Evolutionary conservation across 1,139 yeast species (phyloP).

Genomic region (Hansenula sp.): DNA sequence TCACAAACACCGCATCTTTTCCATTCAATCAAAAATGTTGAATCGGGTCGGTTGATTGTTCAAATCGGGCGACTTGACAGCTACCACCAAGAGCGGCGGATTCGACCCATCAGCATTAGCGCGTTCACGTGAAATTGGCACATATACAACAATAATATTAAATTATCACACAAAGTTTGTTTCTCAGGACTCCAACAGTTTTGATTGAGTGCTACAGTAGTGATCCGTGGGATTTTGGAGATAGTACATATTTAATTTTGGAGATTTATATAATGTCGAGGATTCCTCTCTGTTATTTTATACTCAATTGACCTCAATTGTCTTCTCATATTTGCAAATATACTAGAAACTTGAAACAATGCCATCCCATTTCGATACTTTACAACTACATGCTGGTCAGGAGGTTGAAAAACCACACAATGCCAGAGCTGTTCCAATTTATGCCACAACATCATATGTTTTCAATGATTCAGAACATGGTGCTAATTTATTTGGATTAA

Average conservation of each 20-base stretch:
- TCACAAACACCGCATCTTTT: too few relatives aligned
- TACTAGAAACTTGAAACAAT: constrained; percentile 11
- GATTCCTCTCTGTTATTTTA: not conserved
- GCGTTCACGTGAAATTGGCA: constrained; percentile 4
- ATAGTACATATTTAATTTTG: too few relatives aligned
- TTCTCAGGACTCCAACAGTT: not conserved
- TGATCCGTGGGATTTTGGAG: too few relatives aligned
- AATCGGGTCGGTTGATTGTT: constrained; percentile 1
- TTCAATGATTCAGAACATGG: constrained; percentile 89
- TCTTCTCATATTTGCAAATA: not conserved
- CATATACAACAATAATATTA: not conserved
- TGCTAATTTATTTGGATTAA: constrained; percentile 82
- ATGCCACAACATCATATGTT: constrained; percentile 81
- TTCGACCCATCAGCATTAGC: not conserved
- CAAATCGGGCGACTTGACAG: not conserved
- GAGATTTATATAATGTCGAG: too few relatives aligned
- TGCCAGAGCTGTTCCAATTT: constrained; percentile 87
- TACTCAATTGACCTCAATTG: not conserved
- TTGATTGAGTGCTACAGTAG: not conserved
- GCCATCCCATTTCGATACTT: constrained; percentile 78
- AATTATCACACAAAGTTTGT: not conserved
- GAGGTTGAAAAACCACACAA: constrained; percentile 55
- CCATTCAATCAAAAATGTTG: not conserved
- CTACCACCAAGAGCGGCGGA: not conserved
- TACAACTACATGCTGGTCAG: constrained; percentile 94